phyloP scores from a whole-genome alignment of 306 rosid genomes.

The Abrus precatorius region DNA sequence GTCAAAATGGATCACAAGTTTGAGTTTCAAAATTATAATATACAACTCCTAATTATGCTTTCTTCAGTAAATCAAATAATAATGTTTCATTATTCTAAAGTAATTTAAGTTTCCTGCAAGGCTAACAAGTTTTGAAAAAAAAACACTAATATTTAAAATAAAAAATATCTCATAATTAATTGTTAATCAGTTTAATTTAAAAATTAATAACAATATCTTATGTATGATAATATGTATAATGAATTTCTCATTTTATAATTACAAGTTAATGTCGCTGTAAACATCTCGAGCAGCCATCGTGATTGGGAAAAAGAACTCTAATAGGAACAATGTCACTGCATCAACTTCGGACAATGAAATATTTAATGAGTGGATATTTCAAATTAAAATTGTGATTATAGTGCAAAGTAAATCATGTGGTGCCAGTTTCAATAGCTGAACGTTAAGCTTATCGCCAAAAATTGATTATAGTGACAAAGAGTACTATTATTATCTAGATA shows the following conservation, averaged over 20 bases:
- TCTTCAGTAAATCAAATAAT: too few relatives aligned
- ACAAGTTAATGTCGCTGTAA: not conserved
- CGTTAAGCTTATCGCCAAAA: not conserved
- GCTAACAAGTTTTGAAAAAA: too few relatives aligned
- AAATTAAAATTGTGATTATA: not conserved
- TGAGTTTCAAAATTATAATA: not conserved
- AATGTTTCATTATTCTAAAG: too few relatives aligned
- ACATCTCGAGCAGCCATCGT: not conserved
- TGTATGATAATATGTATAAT: not conserved
- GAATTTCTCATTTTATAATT: too few relatives aligned
- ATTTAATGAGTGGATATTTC: constrained; percentile 1
- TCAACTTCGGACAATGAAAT: not conserved
- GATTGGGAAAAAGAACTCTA: not conserved
- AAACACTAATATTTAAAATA: too few relatives aligned
- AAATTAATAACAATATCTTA: too few relatives aligned
- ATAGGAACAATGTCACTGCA: not conserved
- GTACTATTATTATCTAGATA: not conserved
- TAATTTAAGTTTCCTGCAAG: too few relatives aligned
- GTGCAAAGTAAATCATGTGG: not conserved
- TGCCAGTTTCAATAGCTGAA: not conserved
- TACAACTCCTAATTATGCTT: not conserved
- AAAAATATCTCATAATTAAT: too few relatives aligned
- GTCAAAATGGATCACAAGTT: not conserved
- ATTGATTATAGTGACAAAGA: not conserved
- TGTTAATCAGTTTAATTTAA: too few relatives aligned